Conservation (phyloP, 2,329 filamentous ascomycete genomes). For the Sporothrix protearum region DNA sequence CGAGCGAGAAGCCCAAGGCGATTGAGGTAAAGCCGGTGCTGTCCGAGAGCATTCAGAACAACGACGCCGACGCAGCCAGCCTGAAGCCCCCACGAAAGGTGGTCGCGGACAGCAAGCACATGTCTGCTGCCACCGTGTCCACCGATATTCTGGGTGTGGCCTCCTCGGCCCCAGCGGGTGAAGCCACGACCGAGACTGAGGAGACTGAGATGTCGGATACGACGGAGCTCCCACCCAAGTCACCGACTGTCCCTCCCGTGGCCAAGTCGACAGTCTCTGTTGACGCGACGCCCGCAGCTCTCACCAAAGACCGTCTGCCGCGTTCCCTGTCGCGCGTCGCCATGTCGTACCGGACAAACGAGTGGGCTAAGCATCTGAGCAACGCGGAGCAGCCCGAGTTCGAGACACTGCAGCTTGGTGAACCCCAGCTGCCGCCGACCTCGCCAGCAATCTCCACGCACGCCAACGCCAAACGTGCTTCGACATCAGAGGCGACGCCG, state of each 20-base stretch:
- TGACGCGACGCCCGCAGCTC: conserved; percentile 44
- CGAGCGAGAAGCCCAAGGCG: conserved; percentile 25
- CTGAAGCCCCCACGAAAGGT: conserved; percentile 4
- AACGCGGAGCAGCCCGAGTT: conserved; percentile 68
- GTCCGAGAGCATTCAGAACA: not conserved
- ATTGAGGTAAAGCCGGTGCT: conserved; percentile 44
- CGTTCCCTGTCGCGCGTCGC: conserved; percentile 71
- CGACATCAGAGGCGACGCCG: not conserved
- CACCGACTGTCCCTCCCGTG: conserved; percentile 25
- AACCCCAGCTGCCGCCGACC: conserved; percentile 30
- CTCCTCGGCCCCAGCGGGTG: not conserved
- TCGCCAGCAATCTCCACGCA: conserved; percentile 1
- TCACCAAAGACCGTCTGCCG: conserved; percentile 63
- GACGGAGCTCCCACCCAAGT: conserved; percentile 18
- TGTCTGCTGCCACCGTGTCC: conserved; percentile 10
- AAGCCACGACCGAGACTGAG: not conserved
- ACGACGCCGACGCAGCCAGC: conserved; percentile 10
- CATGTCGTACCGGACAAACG: conserved; percentile 82
- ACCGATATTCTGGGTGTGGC: not conserved
- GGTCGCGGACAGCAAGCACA: not conserved
- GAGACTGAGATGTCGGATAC: not conserved
- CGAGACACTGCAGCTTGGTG: conserved; percentile 55
- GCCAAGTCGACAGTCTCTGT: conserved; percentile 38
- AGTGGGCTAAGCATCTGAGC: conserved; percentile 90
- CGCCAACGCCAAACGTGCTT: not conserved